These are phyloP conservation scores for Vaccinium macrocarpon DNA, from an alignment of 148 eudicot genomes.

Conservation along the genomic window DNA sequence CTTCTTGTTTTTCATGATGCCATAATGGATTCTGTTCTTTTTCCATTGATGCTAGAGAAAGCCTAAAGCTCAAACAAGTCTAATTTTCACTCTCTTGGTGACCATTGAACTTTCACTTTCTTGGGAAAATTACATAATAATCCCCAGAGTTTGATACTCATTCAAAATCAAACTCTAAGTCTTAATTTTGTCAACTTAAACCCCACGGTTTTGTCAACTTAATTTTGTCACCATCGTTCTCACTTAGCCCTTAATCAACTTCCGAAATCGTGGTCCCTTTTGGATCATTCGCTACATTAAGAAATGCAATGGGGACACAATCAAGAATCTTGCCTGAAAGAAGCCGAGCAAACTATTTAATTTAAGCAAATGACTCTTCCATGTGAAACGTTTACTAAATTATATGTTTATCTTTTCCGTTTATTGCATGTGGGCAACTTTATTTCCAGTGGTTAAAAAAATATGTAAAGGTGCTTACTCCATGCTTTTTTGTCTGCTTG, in stretches of 20 bases:
- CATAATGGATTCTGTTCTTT: slow-evolving; percentile 14
- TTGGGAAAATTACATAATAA: not conserved
- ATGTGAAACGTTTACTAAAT: not conserved
- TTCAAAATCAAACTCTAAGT: not conserved
- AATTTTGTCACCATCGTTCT: no score
- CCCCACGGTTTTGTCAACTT: not conserved
- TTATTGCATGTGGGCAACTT: not conserved
- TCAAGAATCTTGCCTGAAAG: not conserved
- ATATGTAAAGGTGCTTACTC: not conserved
- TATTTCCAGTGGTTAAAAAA: not conserved
- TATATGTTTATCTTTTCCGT: not conserved
- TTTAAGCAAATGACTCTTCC: slow-evolving; percentile 3
- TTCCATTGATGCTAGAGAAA: slow-evolving; percentile 20
- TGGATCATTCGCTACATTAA: not conserved
- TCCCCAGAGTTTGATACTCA: not conserved
- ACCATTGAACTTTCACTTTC: slow-evolving; percentile 15
- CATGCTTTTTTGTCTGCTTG: not conserved
- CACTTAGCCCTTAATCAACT: no score
- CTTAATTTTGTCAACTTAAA: not conserved
- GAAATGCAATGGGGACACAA: not conserved
- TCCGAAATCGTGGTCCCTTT: no score
- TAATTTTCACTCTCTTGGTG: slow-evolving; percentile 12
- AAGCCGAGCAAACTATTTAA: not conserved
- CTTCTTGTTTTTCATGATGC: not conserved
- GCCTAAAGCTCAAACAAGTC: slow-evolving; percentile 10